phyloP scores from a whole-genome alignment of 805 yeast species.

The Metschnikowia lachancei region DNA sequence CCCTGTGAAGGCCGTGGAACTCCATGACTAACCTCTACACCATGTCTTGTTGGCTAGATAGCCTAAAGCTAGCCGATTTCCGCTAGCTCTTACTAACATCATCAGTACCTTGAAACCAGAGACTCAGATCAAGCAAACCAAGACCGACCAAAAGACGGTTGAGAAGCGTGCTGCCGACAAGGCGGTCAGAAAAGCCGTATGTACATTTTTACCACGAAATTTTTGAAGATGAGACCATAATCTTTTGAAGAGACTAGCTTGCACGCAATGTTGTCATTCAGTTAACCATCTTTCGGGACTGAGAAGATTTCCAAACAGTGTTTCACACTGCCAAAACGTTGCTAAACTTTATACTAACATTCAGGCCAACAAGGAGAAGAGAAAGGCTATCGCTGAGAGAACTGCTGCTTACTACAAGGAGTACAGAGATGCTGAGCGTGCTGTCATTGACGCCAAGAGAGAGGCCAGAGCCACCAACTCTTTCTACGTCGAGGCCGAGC shows the following conservation, averaged over 20 bases:
- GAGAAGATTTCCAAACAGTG: slow-evolving; percentile 36
- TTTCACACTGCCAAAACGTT: not conserved
- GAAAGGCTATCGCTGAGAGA: slow-evolving; percentile 83
- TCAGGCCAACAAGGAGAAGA: slow-evolving; percentile 45
- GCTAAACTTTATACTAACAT: slow-evolving; percentile 10
- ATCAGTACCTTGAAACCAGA: slow-evolving; percentile 68
- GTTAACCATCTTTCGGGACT: slow-evolving; percentile 89
- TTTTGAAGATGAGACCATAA: slow-evolving; percentile 53
- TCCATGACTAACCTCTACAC: too few relatives aligned
- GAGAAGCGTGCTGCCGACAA: slow-evolving; percentile 79
- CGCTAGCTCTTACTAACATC: slow-evolving; percentile 6
- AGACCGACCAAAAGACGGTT: slow-evolving; percentile 73
- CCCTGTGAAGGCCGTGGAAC: too few relatives aligned
- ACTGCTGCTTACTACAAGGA: slow-evolving; percentile 96
- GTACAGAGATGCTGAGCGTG: slow-evolving; percentile 90
- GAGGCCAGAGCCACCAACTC: slow-evolving; percentile 92
- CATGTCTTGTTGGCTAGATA: not conserved
- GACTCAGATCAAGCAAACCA: slow-evolving; percentile 78
- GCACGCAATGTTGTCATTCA: slow-evolving; percentile 65
- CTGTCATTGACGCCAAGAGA: slow-evolving; percentile 82
- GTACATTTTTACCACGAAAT: slow-evolving; percentile 35
- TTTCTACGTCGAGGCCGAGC: slow-evolving; percentile 93
- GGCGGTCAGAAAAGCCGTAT: slow-evolving; percentile 75
- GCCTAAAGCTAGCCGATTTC: not conserved
- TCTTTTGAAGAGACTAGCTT: slow-evolving; percentile 57